Conservation (phyloP, 2,329 filamentous ascomycete species). For the Epichloe sylvatica region DNA sequence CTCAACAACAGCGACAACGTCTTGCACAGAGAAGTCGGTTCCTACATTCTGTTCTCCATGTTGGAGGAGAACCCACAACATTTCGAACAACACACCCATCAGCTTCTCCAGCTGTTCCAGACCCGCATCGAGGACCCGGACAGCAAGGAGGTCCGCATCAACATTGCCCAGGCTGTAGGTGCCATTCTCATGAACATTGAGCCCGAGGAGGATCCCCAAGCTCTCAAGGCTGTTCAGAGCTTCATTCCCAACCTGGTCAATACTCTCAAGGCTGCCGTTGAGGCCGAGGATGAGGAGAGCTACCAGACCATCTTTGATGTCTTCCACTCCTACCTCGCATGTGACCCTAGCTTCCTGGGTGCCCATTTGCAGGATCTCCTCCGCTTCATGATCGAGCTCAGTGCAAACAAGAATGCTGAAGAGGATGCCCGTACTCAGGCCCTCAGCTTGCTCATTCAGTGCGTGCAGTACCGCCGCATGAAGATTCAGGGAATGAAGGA, state of each 20-base stretch:
- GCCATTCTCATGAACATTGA: constrained; percentile 79
- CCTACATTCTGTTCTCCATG: constrained; percentile 86
- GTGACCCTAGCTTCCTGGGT: constrained; percentile 71
- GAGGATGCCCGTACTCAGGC: constrained; percentile 83
- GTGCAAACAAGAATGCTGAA: constrained; percentile 59
- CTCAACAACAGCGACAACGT: constrained; percentile 63
- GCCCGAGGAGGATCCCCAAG: constrained; percentile 66
- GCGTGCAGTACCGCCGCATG: constrained; percentile 80
- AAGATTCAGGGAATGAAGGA: constrained; percentile 82
- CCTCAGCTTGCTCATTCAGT: constrained; percentile 85
- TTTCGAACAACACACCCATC: constrained; percentile 66
- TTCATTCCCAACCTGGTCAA: constrained; percentile 79
- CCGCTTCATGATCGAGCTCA: constrained; percentile 84
- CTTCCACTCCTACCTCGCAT: constrained; percentile 87
- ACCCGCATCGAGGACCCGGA: constrained; percentile 81
- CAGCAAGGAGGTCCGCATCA: constrained; percentile 84
- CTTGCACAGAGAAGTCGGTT: constrained; percentile 73
- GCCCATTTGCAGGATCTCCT: constrained; percentile 81
- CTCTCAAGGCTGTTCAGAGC: constrained; percentile 61
- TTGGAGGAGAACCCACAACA: constrained; percentile 76
- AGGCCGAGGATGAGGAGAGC: constrained; percentile 70
- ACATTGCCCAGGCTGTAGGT: constrained; percentile 82
- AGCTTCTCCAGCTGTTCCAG: constrained; percentile 71
- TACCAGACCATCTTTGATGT: constrained; percentile 88
- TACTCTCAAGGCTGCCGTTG: constrained; percentile 73